These are phyloP conservation scores for Ogataea hybrid DNA, from an alignment of 1,139 yeast species.

Conservation along the genomic window DNA sequence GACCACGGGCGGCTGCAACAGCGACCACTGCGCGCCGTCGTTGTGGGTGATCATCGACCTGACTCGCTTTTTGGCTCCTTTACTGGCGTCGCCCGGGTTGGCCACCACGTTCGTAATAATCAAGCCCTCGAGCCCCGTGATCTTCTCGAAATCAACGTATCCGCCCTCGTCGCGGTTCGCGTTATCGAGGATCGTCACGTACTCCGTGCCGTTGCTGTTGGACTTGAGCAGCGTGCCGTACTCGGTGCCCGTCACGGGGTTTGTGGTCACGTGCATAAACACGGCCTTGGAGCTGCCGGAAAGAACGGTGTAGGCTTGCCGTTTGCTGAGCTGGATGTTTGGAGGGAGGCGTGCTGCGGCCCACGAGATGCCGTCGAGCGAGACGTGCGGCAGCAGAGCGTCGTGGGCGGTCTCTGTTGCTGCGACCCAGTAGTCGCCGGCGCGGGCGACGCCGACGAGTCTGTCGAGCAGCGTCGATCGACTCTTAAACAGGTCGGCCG, in stretches of 20 bases:
- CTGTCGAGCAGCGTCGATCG: constrained; percentile 32
- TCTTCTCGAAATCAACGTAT: constrained; percentile 50
- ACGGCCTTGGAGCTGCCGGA: constrained; percentile 46
- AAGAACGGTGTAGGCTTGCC: constrained; percentile 48
- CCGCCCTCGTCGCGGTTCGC: constrained; percentile 47
- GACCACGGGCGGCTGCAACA: constrained; percentile 41
- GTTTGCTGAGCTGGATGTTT: constrained; percentile 41
- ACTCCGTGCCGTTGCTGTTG: constrained; percentile 51
- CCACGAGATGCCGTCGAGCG: constrained; percentile 45
- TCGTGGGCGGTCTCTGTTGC: constrained; percentile 33
- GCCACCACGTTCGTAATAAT: constrained; percentile 35
- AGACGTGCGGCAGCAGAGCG: constrained; percentile 43
- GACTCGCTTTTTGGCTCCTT: constrained; percentile 35
- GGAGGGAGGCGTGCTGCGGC: constrained; percentile 50
- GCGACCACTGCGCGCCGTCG: constrained; percentile 56
- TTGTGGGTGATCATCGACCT: constrained; percentile 48
- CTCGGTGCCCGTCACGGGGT: constrained; percentile 36
- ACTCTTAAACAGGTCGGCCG: constrained; percentile 33
- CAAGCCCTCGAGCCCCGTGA: constrained; percentile 50
- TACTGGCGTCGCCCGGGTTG: constrained; percentile 21
- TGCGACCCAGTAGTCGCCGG: constrained; percentile 28
- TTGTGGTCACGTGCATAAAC: constrained; percentile 50
- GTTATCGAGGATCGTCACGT: constrained; percentile 42
- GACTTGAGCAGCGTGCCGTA: constrained; percentile 50
- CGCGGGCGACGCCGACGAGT: constrained; percentile 41